Evolutionary conservation across 805 yeast genomes (phyloP).

Genomic region (Wickerhamomyces xylosicus): DNA sequence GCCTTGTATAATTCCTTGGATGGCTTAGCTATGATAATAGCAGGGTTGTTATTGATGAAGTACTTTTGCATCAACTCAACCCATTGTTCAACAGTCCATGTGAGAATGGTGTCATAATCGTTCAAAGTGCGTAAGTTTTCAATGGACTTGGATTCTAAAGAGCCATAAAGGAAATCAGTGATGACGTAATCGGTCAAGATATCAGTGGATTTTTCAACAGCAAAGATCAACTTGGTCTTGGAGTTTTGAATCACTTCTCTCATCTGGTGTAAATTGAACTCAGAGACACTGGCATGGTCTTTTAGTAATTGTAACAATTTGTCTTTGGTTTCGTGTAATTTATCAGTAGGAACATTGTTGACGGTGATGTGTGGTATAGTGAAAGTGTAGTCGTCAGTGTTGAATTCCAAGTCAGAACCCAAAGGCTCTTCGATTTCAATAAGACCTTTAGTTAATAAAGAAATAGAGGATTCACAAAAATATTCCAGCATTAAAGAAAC

Average conservation of each 20-base stretch:
- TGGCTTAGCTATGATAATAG: slow-evolving; percentile 64
- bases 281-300: slow-evolving; percentile 36
- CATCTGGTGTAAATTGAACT: slow-evolving; percentile 56
- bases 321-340: slow-evolving; percentile 41
- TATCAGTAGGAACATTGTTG: slow-evolving; percentile 68
- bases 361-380: slow-evolving; percentile 47
- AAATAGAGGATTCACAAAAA: slow-evolving; percentile 66
- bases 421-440: slow-evolving; percentile 78
- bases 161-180: slow-evolving; percentile 73
- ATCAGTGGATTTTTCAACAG: slow-evolving; percentile 54
- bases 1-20: slow-evolving; percentile 46
- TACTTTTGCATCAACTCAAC: slow-evolving; percentile 36
- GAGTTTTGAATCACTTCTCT: slow-evolving; percentile 58
- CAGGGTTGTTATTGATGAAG: slow-evolving; percentile 52
- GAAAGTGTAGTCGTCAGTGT: slow-evolving; percentile 64
- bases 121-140: slow-evolving; percentile 42
- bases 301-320: slow-evolving; percentile 40
- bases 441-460: slow-evolving; percentile 58
- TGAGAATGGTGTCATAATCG: slow-evolving; percentile 41
- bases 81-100: slow-evolving; percentile 71
- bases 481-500: slow-evolving; percentile 63
- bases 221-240: slow-evolving; percentile 48
- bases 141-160: slow-evolving; percentile 47
- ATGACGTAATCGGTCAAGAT: slow-evolving; percentile 58
- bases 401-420: slow-evolving; percentile 59